A percentile compares a stretch with the other conserved stretches of the same genome.
phyloP scores from a whole-genome alignment of 2,329 filamentous ascomycete species.

The Fusarium sp. region DNA sequence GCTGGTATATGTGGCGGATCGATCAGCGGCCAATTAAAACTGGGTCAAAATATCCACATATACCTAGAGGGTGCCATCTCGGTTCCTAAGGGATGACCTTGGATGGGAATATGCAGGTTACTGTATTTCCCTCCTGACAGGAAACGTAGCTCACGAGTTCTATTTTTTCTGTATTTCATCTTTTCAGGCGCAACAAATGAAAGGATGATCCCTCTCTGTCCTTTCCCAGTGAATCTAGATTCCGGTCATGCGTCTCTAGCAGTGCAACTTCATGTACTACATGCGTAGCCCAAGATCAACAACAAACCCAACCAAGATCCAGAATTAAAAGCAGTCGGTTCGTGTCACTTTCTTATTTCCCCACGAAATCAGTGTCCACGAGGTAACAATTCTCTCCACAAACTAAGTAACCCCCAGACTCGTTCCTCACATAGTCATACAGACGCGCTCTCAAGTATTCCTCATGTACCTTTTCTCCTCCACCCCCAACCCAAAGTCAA shows the following conservation, averaged over 20 bases:
- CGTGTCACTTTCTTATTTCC: slow-evolving; percentile 23
- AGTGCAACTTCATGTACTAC: not conserved
- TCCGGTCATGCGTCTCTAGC: slow-evolving; percentile 5
- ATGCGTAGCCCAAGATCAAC: slow-evolving; percentile 7
- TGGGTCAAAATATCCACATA: no score
- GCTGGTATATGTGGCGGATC: no score
- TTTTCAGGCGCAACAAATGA: not conserved
- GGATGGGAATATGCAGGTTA: slow-evolving; percentile 33
- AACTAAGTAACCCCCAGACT: slow-evolving; percentile 23
- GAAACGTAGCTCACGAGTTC: slow-evolving; percentile 14
- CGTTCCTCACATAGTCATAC: not conserved
- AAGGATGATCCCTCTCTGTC: not conserved
- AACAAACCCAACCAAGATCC: not conserved
- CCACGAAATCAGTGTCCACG: slow-evolving; percentile 26
- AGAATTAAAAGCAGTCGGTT: slow-evolving; percentile 22
- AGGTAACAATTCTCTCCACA: slow-evolving; percentile 25
- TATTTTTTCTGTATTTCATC: slow-evolving; percentile 6
- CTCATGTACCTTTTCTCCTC: slow-evolving; percentile 32
- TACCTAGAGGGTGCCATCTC: no score
- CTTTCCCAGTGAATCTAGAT: not conserved
- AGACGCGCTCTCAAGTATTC: slow-evolving; percentile 22
- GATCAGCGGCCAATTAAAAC: no score
- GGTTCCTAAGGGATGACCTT: not conserved
- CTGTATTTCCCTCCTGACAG: slow-evolving; percentile 24
- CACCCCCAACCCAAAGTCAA: slow-evolving; percentile 4